Evolutionary conservation across 192 early-diverging fungal species (phyloP).

Genomic region (Coemansia sp.): DNA sequence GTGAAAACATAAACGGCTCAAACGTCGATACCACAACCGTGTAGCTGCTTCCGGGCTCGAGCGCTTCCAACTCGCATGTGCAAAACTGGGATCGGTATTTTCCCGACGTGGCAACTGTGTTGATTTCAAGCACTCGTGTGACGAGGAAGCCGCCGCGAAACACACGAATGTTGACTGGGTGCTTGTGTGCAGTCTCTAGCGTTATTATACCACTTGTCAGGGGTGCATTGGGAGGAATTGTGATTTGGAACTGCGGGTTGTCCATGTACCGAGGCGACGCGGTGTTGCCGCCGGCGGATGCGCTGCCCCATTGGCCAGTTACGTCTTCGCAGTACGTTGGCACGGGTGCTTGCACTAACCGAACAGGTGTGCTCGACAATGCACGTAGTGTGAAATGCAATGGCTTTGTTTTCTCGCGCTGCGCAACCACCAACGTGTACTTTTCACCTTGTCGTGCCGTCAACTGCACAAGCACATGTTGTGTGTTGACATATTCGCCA

Average conservation of each 20-base stretch:
- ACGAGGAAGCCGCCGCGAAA: slow-evolving; percentile 72
- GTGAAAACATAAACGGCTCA: slow-evolving; percentile 67
- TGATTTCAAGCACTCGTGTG: slow-evolving; percentile 58
- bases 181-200: slow-evolving; percentile 67
- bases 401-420: slow-evolving; percentile 67
- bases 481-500: slow-evolving; percentile 85
- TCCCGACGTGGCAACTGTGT: slow-evolving; percentile 70
- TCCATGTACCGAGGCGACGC: slow-evolving; percentile 66
- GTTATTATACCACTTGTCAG: slow-evolving; percentile 50
- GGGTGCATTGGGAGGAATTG: slow-evolving; percentile 31
- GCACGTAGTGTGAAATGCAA: slow-evolving; percentile 78
- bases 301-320: slow-evolving; percentile 67
- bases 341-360: slow-evolving; percentile 60
- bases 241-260: slow-evolving; percentile 79
- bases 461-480: slow-evolving; percentile 69
- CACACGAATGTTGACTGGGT: slow-evolving; percentile 67
- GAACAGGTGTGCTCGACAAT: slow-evolving; percentile 65
- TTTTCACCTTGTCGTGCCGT: slow-evolving; percentile 29
- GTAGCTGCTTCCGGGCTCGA: slow-evolving; percentile 66
- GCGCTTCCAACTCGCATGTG: slow-evolving; percentile 61
- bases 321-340: slow-evolving; percentile 48
- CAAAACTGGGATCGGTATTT: slow-evolving; percentile 79
- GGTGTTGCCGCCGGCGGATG: slow-evolving; percentile 76
- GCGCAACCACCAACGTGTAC: slow-evolving; percentile 77
- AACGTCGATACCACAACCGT: slow-evolving; percentile 78